Percentiles rank a stretch among this genome's conserved stretches.
phyloP scores from a whole-genome alignment of 805 yeast species.

The Ogataea polymorpha region DNA sequence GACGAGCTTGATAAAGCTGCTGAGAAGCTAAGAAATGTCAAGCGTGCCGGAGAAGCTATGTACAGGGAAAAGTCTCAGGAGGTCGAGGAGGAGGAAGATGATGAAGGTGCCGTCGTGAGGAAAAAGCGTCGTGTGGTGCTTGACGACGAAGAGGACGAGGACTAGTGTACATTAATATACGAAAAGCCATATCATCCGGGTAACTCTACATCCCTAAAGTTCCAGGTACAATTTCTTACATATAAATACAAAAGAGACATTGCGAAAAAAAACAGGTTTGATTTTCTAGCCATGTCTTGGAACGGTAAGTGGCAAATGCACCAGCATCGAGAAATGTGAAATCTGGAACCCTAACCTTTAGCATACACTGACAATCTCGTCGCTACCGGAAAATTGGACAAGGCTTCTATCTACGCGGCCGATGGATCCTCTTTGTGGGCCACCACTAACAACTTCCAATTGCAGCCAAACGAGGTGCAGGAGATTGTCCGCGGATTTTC shows the following conservation, averaged over 20 bases:
- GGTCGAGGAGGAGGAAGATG: slow-evolving; percentile 40
- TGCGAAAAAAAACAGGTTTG: neutral
- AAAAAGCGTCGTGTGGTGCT: slow-evolving; percentile 49
- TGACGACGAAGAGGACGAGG: slow-evolving; percentile 48
- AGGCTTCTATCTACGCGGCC: slow-evolving; percentile 88
- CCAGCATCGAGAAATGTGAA: neutral
- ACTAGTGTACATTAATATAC: slow-evolving; percentile 8
- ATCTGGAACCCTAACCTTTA: slow-evolving; percentile 27
- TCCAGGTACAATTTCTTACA: neutral
- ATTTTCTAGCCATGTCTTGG: slow-evolving; percentile 30
- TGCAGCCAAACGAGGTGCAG: slow-evolving; percentile 66
- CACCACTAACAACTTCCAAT: slow-evolving; percentile 60
- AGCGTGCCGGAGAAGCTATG: slow-evolving; percentile 52
- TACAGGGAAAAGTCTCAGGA: slow-evolving; percentile 37
- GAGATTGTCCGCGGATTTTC: slow-evolving; percentile 77
- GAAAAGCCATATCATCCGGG: slow-evolving; percentile 6
- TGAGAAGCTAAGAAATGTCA: slow-evolving; percentile 52
- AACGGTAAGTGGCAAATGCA: slow-evolving; percentile 28
- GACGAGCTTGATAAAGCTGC: slow-evolving; percentile 51
- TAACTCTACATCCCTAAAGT: neutral
- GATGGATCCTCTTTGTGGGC: slow-evolving; percentile 98
- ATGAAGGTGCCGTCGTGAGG: slow-evolving; percentile 40
- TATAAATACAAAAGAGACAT: slow-evolving; percentile 6
- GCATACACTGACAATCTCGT: slow-evolving; percentile 94
- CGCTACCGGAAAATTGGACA: slow-evolving; percentile 84